Evolutionary conservation across 345 rosid species (phyloP).

Genomic region (Lagerstroemia speciosa): DNA sequence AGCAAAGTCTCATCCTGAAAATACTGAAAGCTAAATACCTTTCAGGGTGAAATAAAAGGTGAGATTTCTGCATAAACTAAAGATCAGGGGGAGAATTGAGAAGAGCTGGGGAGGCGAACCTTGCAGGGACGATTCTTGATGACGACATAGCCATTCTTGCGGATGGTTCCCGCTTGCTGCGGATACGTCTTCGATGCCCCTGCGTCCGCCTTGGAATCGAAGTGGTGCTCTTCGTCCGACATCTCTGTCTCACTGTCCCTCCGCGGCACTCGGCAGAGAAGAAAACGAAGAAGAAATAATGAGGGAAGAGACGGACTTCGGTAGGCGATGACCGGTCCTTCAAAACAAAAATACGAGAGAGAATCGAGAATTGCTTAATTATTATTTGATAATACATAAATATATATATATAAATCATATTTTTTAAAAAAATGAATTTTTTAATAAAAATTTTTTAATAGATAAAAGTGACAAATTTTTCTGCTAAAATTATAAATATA

Average conservation of each 20-base stretch:
- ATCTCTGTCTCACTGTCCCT: constrained; percentile 5
- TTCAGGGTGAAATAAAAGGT: neutral
- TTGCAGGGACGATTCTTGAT: constrained; percentile 57
- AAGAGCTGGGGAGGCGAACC: constrained; percentile 15
- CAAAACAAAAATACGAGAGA: no score
- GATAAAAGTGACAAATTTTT: no score
- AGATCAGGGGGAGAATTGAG: neutral
- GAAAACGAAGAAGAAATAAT: neutral
- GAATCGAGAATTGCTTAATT: no score
- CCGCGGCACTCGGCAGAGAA: neutral
- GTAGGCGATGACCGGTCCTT: no score
- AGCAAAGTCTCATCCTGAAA: no score
- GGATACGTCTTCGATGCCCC: constrained; percentile 61
- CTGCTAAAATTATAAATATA: no score
- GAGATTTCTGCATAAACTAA: neutral
- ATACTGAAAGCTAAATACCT: no score
- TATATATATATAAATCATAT: no score
- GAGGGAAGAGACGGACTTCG: constrained; percentile 11
- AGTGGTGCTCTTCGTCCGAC: constrained; percentile 68
- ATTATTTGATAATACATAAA: no score
- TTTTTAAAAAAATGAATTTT: no score
- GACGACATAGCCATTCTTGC: constrained; percentile 54
- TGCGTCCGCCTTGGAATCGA: constrained; percentile 55
- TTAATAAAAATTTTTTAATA: no score
- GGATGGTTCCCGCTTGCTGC: constrained; percentile 57